Conservation (phyloP, 805 yeast genomes). For the Suhomyces sp. region DNA sequence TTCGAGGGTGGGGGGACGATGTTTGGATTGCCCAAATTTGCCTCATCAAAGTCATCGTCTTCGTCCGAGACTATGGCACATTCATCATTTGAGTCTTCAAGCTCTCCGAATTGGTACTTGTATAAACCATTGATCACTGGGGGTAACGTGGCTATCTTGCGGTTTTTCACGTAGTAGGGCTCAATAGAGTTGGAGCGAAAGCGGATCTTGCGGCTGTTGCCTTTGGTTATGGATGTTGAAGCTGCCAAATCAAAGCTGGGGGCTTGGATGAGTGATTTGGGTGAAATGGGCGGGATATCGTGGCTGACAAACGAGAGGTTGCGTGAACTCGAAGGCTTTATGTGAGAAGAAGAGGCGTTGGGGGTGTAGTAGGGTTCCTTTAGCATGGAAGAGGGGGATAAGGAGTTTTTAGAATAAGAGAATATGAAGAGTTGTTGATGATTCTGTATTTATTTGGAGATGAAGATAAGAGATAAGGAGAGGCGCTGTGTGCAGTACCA, state of each 20-base stretch:
- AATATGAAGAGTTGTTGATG: too few relatives aligned
- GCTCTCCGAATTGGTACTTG: constrained; percentile 3
- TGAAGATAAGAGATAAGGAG: not conserved
- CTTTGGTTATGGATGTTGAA: not conserved
- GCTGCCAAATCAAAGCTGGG: constrained; percentile 2
- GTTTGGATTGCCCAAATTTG: not conserved
- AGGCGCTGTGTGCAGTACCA: not conserved
- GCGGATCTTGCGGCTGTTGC: not conserved
- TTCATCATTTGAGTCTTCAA: constrained; percentile 2
- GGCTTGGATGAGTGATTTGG: constrained; percentile 2
- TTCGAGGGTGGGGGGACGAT: constrained; percentile 4
- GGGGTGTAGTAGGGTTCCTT: constrained; percentile 16
- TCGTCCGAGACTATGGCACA: constrained; percentile 15
- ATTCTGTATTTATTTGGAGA: too few relatives aligned
- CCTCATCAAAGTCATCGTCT: constrained; percentile 2
- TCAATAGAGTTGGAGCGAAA: constrained; percentile 13
- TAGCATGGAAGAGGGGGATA: not conserved
- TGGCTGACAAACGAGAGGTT: constrained; percentile 10
- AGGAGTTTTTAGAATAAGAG: too few relatives aligned
- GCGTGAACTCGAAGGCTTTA: constrained; percentile 12
- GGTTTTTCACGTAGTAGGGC: constrained; percentile 15
- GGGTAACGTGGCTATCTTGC: constrained; percentile 5
- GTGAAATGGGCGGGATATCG: constrained; percentile 4
- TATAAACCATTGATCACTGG: constrained; percentile 6
- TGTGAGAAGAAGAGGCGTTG: constrained; percentile 3